These are phyloP conservation scores for Neurospora sp. DNA, from an alignment of 495 filamentous ascomycete species.

Conservation along the genomic window DNA sequence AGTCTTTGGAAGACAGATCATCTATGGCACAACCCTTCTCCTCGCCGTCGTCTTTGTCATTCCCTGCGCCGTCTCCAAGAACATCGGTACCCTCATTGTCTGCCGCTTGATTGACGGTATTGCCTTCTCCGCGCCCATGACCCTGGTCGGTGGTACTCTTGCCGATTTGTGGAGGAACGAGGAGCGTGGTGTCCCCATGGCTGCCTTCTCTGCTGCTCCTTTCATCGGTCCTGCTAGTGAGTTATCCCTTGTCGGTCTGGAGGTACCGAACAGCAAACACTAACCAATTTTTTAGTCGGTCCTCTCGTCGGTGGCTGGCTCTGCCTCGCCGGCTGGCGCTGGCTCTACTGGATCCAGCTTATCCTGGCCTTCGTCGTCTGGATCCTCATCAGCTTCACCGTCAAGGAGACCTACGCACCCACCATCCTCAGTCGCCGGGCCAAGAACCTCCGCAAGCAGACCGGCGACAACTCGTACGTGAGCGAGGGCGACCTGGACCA, in stretches of 20 bases:
- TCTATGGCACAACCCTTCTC: constrained; percentile 54
- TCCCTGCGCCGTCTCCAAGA: constrained; percentile 64
- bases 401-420: constrained; percentile 72
- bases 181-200: constrained; percentile 76
- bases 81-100: constrained; percentile 63
- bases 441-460: constrained; percentile 53
- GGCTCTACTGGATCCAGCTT: constrained; percentile 78
- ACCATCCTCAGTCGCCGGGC: constrained; percentile 57
- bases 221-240: constrained; percentile 63
- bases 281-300: constrained; percentile 30
- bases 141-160: constrained; percentile 67
- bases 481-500: constrained; percentile 66
- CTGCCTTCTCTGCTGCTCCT: constrained; percentile 71
- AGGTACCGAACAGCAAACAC: not conserved
- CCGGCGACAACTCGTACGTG: constrained; percentile 54
- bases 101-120: constrained; percentile 69
- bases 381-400: constrained; percentile 65
- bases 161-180: constrained; percentile 78
- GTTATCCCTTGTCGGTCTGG: constrained; percentile 4
- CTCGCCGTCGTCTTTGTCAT: constrained; percentile 68
- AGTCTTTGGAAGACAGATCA: constrained; percentile 54
- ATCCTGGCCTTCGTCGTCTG: constrained; percentile 59
- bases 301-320: constrained; percentile 71
- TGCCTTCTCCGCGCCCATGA: constrained; percentile 76
- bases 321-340: constrained; percentile 59